Conservation (phyloP, 2,329 filamentous ascomycete genomes). For the Aureobasidium lini region DNA sequence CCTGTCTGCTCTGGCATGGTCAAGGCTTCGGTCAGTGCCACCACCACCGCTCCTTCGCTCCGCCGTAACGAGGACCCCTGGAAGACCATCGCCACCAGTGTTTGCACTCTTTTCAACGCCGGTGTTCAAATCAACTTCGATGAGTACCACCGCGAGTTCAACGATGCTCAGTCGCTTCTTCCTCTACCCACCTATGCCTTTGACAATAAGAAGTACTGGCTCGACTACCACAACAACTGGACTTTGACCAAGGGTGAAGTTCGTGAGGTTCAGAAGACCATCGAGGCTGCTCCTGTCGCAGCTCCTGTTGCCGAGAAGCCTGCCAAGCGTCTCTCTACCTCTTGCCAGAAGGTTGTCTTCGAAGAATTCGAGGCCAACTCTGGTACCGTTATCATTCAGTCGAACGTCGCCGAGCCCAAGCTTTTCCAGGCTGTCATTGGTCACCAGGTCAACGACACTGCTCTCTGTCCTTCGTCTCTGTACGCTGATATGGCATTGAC, state of each 20-base stretch:
- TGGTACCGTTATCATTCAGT: slow-evolving; percentile 55
- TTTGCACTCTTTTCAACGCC: slow-evolving; percentile 53
- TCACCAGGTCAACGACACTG: slow-evolving; percentile 60
- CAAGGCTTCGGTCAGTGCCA: slow-evolving; percentile 54
- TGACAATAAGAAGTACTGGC: slow-evolving; percentile 66
- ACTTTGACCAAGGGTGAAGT: slow-evolving; percentile 60
- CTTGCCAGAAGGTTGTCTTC: slow-evolving; percentile 56
- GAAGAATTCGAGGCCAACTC: slow-evolving; percentile 56
- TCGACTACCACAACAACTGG: slow-evolving; percentile 66
- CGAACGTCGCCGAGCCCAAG: slow-evolving; percentile 57
- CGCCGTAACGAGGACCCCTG: slow-evolving; percentile 56
- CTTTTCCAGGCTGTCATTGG: slow-evolving; percentile 55
- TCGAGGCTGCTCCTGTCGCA: slow-evolving; percentile 30
- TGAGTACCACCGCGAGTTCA: slow-evolving; percentile 60
- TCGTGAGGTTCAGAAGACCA: slow-evolving; percentile 30
- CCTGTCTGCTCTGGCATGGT: slow-evolving; percentile 63
- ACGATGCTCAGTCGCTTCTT: slow-evolving; percentile 51
- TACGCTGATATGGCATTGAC: slow-evolving; percentile 61
- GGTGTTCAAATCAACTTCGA: slow-evolving; percentile 62
- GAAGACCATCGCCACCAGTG: slow-evolving; percentile 53
- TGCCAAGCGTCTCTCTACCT: slow-evolving; percentile 52
- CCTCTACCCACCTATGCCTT: slow-evolving; percentile 61
- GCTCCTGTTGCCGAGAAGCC: slow-evolving; percentile 36
- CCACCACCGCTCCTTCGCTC: slow-evolving; percentile 52
- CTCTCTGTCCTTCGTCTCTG: slow-evolving; percentile 57